phyloP scores from a whole-genome alignment of 176 grass and related monocot genomes.

The Eremochloa ophiuroides region DNA sequence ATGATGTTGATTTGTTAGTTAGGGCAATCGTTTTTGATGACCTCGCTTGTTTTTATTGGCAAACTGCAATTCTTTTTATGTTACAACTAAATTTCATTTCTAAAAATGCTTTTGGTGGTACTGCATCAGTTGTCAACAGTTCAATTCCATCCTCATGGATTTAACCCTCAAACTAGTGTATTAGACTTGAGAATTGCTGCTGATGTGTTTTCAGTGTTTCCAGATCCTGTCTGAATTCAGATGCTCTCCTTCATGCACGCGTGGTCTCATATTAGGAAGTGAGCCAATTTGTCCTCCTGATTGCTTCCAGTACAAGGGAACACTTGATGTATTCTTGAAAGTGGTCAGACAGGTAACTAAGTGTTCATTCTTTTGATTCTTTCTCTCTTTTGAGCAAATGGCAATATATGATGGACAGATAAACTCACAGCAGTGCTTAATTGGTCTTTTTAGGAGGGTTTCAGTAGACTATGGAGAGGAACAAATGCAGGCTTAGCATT shows the following conservation, averaged over 20 bases:
- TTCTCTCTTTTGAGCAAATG: not conserved
- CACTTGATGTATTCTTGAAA: conserved; percentile 90
- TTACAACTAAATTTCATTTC: not conserved
- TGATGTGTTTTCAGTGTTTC: conserved; percentile 25
- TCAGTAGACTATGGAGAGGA: conserved; percentile 86
- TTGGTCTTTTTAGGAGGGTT: conserved; percentile 71
- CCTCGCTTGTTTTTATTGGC: not conserved
- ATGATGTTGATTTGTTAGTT: not conserved
- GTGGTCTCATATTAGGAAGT: conserved; percentile 59
- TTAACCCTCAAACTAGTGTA: not conserved
- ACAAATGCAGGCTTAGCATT: conserved; percentile 95
- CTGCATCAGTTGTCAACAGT: not conserved
- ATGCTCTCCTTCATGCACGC: conserved; percentile 83
- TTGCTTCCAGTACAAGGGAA: conserved; percentile 94
- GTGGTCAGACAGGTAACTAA: conserved; percentile 73
- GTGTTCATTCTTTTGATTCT: not conserved
- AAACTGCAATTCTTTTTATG: not conserved
- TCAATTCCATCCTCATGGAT: not conserved
- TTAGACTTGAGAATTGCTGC: not conserved
- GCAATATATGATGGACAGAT: not conserved
- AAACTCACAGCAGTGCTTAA: not conserved
- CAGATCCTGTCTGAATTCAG: conserved; percentile 80
- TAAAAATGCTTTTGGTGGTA: not conserved
- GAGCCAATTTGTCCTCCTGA: conserved; percentile 78
- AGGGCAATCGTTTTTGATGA: not conserved